Percentiles rank a stretch among this genome's conserved stretches.
Conservation (phyloP, 495 filamentous ascomycete genomes). For the Oidiodendron maius region DNA sequence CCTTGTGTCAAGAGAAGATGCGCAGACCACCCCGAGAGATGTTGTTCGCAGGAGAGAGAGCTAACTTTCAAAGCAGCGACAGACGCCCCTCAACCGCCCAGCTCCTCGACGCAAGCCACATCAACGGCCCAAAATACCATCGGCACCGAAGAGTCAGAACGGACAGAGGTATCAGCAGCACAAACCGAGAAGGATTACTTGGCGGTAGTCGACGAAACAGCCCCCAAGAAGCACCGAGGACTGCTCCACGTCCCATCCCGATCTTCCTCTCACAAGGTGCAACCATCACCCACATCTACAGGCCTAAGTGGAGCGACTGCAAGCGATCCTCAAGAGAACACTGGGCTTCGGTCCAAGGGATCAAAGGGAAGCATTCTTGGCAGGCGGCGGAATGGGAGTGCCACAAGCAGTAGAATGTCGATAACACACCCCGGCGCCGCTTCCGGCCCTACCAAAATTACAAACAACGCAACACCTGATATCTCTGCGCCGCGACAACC, state of each 20-base stretch:
- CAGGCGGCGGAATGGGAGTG: slow-evolving; percentile 62
- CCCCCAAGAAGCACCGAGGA: slow-evolving; percentile 47
- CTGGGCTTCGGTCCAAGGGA: slow-evolving; percentile 51
- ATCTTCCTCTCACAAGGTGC: slow-evolving; percentile 62
- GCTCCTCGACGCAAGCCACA: slow-evolving; percentile 22
- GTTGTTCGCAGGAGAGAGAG: slow-evolving; percentile 7
- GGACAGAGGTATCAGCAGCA: slow-evolving; percentile 20
- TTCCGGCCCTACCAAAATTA: slow-evolving; percentile 34
- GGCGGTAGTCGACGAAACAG: slow-evolving; percentile 32
- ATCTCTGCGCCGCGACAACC: slow-evolving; percentile 37
- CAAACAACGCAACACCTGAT: slow-evolving; percentile 23
- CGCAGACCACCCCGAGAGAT: too few species aligned
- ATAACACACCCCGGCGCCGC: slow-evolving; percentile 39
- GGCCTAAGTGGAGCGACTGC: slow-evolving; percentile 60
- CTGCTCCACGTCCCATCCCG: slow-evolving; percentile 62
- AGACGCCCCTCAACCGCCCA: slow-evolving; percentile 20
- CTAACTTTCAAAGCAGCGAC: slow-evolving; percentile 17
- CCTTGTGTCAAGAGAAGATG: too few species aligned
- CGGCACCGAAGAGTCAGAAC: slow-evolving; percentile 32
- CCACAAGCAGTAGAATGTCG: slow-evolving; percentile 52
- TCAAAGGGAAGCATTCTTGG: slow-evolving; percentile 67
- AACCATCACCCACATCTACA: slow-evolving; percentile 53
- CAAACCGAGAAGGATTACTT: slow-evolving; percentile 39
- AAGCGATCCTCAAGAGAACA: slow-evolving; percentile 55
- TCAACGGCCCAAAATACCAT: slow-evolving; percentile 31